Base-by-base conservation (phyloP, 176 grass and related monocot genomes). In the Lolium perenne region DNA sequence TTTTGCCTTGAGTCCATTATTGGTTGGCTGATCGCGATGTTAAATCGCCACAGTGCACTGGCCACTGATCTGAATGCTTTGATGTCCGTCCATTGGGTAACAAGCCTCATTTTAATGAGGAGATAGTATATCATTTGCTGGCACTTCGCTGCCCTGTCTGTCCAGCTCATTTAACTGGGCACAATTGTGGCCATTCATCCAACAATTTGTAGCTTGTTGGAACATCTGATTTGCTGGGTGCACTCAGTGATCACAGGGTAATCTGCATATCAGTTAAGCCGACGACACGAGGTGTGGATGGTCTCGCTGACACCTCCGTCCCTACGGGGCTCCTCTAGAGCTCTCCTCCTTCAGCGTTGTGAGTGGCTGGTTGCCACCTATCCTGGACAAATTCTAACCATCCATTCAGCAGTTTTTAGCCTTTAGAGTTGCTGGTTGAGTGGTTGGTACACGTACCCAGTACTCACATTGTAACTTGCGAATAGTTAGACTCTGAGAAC, bases 1-100 rank as follows among this genome's bases (percentile, higher is more conserved):
- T 84, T 84, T 84, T 66, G 76, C 67, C 64, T 84, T 47, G 14
- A 74, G 57, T 80, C 46, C 50, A 65, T 65, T 4, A 53, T 79
- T 83, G 63, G 60, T 72, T 15, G 6, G 40, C 69, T 78, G 73
- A 78, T 51, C 9, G 1, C 51, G 22, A 18, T 32, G 41, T 62
- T 78, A 71, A 76, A 71, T 51, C 46, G 13, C 43, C 58, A 82
- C 29, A 35, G 32, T 35, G 32, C 2, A 35, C 32, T 35, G 32
- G 32, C 2, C 32, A 35, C 32, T 35, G 71, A 82, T 81, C 45
- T 82, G 54, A 77, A 46, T 54, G 38, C 21, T 78, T 32, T 10
- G 23, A 62, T 72, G 46, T 61, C 88, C 76, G 45, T 51, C 41
- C 41, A 45, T 45, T 1, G 6, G 41, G 41, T 45, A 45, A 45